Evolutionary conservation across 495 filamentous ascomycete species (phyloP), one percentile per base, ranked within the genome.

Genomic region (Penicillium lagena): DNA sequence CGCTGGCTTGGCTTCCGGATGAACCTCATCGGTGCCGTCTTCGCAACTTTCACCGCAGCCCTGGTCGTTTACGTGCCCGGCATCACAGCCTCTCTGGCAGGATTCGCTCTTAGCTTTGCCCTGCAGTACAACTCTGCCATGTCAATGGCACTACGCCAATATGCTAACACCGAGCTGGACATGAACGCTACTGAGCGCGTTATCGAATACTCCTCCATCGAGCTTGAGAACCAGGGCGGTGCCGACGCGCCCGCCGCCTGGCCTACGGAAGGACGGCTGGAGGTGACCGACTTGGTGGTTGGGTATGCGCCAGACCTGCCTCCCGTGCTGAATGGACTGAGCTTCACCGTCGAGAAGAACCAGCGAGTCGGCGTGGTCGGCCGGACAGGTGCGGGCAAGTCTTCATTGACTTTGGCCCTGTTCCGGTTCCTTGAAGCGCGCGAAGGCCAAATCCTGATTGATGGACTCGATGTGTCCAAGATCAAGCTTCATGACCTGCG

Each of bases 141-240:
- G 22, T 63, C 66, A 0, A 66, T 66, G 38, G 59, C 71, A 1
- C 60, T 82, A 4, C 66, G 73, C n/a, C 60, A 66, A 34, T 71
- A 79, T 45, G 67, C 79, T 0, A 71, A 71, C 39, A 58, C 79
- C 7, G 88, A 95, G 50, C 67, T 93, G 8, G 78, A 85, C 51
- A 91, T 95, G 86, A 95, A 93, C 47, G 79, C 86, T 13, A 81
- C 83, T 0, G 89, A 95, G 66, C 73, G 89, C 13, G 82, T 95
- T 34, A 70, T 90, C 7, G 89, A 95, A 60, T 95, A 91, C 55
- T 79, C 83, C 0, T 73, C 81, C 11, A 67, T 93, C 7, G 68
- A 79, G 5, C 88, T 78, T 4, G 89, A 95, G 59, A 70, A 73
- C 33, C 76, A 85, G 10, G 59, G 51, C 12, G 72, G 68, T 7